phyloP scores from a whole-genome alignment of 495 filamentous ascomycete species.

The Xylaria intraflava region DNA sequence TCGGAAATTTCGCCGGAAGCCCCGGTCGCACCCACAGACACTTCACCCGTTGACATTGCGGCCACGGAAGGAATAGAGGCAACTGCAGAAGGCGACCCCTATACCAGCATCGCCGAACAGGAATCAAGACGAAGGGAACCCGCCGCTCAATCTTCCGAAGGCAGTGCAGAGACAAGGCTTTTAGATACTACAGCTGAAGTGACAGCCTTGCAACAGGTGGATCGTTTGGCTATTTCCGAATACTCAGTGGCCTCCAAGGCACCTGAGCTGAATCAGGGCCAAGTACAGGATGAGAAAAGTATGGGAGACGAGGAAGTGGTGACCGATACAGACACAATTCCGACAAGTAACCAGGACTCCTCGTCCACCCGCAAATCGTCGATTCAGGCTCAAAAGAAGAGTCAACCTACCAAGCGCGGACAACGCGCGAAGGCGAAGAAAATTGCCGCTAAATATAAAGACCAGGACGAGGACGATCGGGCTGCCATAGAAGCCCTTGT shows the following conservation, averaged over 20 bases:
- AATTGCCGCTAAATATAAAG: constrained; percentile 79
- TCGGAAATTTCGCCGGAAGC: constrained; percentile 1
- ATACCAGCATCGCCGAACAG: constrained; percentile 15
- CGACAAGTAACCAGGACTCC: constrained; percentile 10
- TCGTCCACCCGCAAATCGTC: constrained; percentile 20
- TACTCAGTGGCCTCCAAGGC: neutral
- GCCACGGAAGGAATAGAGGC: constrained; percentile 1
- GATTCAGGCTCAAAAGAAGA: constrained; percentile 30
- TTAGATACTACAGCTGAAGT: constrained; percentile 11
- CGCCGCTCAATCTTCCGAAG: constrained; percentile 36
- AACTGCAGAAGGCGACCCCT: constrained; percentile 15
- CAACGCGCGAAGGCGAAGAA: constrained; percentile 84
- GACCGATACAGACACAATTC: constrained; percentile 17
- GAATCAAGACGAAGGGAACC: constrained; percentile 32
- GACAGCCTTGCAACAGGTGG: constrained; percentile 24
- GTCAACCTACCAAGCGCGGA: constrained; percentile 54
- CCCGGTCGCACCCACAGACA: neutral
- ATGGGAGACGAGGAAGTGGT: constrained; percentile 15
- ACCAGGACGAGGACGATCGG: constrained; percentile 92
- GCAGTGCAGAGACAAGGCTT: constrained; percentile 22
- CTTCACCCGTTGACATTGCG: neutral
- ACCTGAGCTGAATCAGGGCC: constrained; percentile 13
- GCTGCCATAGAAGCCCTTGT: constrained; percentile 73
- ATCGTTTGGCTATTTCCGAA: constrained; percentile 27
- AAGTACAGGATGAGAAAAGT: constrained; percentile 13